A percentile compares a stretch with the other conserved stretches of the same genome.
These are phyloP conservation scores for Schwanniomyces yamadae DNA, from an alignment of 805 yeast species.

Conservation along the genomic window DNA sequence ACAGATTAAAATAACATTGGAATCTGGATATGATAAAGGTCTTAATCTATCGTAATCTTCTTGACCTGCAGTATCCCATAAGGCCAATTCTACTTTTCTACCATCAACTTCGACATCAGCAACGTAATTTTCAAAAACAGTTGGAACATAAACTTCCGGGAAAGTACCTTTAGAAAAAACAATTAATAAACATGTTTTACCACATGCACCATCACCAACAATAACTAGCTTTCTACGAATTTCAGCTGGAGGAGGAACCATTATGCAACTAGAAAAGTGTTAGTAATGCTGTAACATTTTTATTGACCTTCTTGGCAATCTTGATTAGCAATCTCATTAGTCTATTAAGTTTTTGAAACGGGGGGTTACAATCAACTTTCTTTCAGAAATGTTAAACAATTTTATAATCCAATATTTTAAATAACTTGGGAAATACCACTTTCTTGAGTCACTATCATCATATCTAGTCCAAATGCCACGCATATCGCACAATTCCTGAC, in stretches of 20 bases:
- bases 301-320: too few species aligned
- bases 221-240: conserved; percentile 82
- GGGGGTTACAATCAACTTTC: too few species aligned
- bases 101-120: conserved; percentile 79
- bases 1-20: conserved; percentile 88
- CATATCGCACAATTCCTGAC: too few species aligned
- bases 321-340: too few species aligned
- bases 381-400: too few species aligned
- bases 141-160: conserved; percentile 95
- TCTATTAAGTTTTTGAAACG: too few species aligned
- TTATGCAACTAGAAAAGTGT: conserved; percentile 11
- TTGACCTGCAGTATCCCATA: conserved; percentile 99
- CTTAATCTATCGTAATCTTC: conserved; percentile 94
- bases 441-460: too few species aligned
- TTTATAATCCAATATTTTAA: too few species aligned
- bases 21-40: conserved; percentile 89
- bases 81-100: conserved; percentile 77
- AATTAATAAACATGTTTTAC: conserved; percentile 88
- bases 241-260: conserved; percentile 52
- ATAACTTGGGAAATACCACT: too few species aligned
- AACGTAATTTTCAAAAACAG: conserved; percentile 96
- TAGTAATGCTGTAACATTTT: too few species aligned
- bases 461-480: too few species aligned
- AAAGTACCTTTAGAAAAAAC: conserved; percentile 81
- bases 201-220: conserved; percentile 98